Evolutionary conservation across 1,284 basidiomycete species (phyloP), one percentile per base, ranked within the genome.

Genomic region (Chiua sp.): DNA sequence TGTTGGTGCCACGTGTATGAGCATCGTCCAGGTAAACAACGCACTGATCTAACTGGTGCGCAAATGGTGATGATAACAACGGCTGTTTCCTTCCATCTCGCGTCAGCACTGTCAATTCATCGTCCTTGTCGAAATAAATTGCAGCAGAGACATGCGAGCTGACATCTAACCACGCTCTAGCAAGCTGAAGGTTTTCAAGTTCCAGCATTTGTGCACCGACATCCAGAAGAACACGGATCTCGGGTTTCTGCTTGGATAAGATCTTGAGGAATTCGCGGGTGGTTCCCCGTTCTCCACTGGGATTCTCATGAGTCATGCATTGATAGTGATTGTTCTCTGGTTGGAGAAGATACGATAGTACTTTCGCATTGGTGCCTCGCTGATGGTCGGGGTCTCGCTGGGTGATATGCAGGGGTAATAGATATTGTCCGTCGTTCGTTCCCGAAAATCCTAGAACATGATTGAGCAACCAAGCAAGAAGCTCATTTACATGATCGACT

Each of bases 141-240:
- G 78, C 80, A 0, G 81, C 84, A 39, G 69, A 62, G 3, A 78
- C 58, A 50, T 75, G 63, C 0, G 57, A 53, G 48, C 59, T 69
- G 47, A 75, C 52, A 26, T 63, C 49, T 0, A 86, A 70, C 84
- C 84, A 86, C 1, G 59, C 53, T 26, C 59, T 35, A 0, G 75
- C 81, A 0, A 86, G 57, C 23, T 79, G 68, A 2, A 66, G 49
- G 59, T 83, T 85, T n/a, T 71, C 64, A 44, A 83, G 63, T 22
- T 85, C 82, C n/a, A 86, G 70, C 68, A 86, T 81, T 62, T 85
- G 84, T 0, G 84, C 84, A 1, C 84, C 84, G n/a, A 86, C 81
- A 48, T 85, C 83, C n/a, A 85, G 67, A 12, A 85, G 62, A 2
- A 85, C 81, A 3, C 73, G 74, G 18, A 83, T 75, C 23, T 75